Conservation (phyloP, 2,329 filamentous ascomycete species). For the Aureobasidium sp. region DNA sequence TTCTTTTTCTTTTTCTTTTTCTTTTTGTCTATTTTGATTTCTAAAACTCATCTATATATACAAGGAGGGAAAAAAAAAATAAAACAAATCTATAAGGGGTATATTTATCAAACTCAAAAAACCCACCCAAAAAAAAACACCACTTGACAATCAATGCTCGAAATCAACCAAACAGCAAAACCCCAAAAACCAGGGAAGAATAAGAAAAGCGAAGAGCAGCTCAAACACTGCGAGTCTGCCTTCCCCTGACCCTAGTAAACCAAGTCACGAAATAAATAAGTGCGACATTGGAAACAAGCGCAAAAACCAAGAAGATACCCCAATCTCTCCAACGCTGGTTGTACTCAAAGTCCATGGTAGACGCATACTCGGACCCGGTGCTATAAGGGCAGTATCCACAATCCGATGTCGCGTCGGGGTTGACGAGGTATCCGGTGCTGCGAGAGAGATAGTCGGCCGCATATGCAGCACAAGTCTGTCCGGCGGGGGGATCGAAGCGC, state of each 20-base stretch:
- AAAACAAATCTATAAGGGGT: no score
- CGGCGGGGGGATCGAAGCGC: slow-evolving; percentile 30
- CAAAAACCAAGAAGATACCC: slow-evolving; percentile 11
- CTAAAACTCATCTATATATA: no score
- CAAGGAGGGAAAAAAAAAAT: no score
- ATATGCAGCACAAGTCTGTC: slow-evolving; percentile 36
- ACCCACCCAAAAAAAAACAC: no score
- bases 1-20: no score
- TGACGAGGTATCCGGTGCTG: slow-evolving; percentile 33
- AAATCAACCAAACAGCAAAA: not conserved
- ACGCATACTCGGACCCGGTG: slow-evolving; percentile 14
- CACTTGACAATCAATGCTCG: no score
- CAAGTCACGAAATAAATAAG: slow-evolving; percentile 16
- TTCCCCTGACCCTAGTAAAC: slow-evolving; percentile 9
- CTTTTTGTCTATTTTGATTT: no score
- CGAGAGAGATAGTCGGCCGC: slow-evolving; percentile 31
- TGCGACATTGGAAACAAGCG: slow-evolving; percentile 10
- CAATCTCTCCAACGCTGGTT: slow-evolving; percentile 15
- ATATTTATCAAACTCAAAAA: no score
- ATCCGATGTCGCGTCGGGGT: slow-evolving; percentile 32
- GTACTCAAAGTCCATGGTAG: slow-evolving; percentile 14
- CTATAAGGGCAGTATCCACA: slow-evolving; percentile 18
- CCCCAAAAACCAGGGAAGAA: not conserved
- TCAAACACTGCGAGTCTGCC: slow-evolving; percentile 5
- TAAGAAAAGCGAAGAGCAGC: not conserved